A percentile compares a stretch with the other conserved stretches of the same genome.
Evolutionary conservation across 257 asterid genomes (phyloP).

Genomic region (Catharanthus roseus): DNA sequence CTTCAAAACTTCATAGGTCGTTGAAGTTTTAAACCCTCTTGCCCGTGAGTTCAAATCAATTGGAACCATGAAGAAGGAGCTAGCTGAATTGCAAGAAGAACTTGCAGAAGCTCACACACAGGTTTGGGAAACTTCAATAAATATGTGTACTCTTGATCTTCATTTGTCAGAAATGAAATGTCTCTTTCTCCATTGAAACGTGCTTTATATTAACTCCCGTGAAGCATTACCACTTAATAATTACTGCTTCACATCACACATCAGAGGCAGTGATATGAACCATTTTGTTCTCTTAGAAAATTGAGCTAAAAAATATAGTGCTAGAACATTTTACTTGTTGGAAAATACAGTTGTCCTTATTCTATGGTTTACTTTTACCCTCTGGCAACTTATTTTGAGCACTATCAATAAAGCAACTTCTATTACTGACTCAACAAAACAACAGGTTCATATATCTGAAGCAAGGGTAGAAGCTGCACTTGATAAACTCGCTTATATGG

Average conservation of each 20-base stretch:
- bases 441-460: conserved; percentile 90
- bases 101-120: conserved; percentile 73
- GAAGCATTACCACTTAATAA: background rate
- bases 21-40: conserved; percentile 87
- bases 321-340: background rate
- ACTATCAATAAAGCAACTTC: background rate
- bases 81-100: conserved; percentile 78
- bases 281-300: background rate
- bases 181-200: background rate
- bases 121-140: conserved; percentile 31
- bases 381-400: background rate
- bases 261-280: no score
- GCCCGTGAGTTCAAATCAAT: conserved; percentile 95
- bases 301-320: background rate
- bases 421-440: conserved; percentile 3
- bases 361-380: background rate
- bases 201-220: background rate
- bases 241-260: background rate
- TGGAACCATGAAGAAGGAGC: conserved; percentile 83
- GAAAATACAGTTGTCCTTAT: background rate
- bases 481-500: conserved; percentile 92
- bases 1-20: conserved; percentile 44
- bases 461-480: conserved; percentile 80
- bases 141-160: background rate
- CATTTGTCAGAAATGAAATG: background rate